These are phyloP conservation scores for Penicillium sp. DNA, from an alignment of 2,329 filamentous ascomycete species.

Conservation along the genomic window DNA sequence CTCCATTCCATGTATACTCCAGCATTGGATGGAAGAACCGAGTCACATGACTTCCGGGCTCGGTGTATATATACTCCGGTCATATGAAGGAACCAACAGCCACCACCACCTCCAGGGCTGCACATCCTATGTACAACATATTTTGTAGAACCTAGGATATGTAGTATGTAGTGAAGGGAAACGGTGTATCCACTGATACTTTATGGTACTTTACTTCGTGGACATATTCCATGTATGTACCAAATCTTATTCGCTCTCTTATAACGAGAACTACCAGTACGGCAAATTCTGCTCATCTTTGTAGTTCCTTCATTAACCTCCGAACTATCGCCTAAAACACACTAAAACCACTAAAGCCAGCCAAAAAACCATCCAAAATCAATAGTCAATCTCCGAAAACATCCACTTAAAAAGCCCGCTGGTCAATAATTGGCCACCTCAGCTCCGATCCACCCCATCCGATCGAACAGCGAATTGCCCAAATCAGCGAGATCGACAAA, in stretches of 20 bases:
- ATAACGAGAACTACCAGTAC: not conserved
- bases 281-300: not conserved
- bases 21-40: not conserved
- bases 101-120: too few species aligned
- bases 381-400: not conserved
- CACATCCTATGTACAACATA: too few species aligned
- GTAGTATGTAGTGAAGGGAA: not conserved
- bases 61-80: not conserved
- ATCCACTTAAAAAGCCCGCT: not conserved
- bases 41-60: not conserved
- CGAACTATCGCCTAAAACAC: not conserved
- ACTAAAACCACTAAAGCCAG: too few species aligned
- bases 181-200: too few species aligned
- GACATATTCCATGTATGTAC: too few species aligned
- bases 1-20: too few species aligned
- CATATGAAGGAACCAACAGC: not conserved
- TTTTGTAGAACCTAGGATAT: not conserved
- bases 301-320: not conserved
- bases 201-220: too few species aligned
- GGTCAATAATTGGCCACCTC: not conserved
- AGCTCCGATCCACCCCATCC: not conserved
- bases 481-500: not conserved
- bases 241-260: not conserved
- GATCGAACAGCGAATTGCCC: not conserved
- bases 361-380: not conserved